phyloP scores from a whole-genome alignment of 768 basidiomycete genomes.

The Agrocybe chaxingu region DNA sequence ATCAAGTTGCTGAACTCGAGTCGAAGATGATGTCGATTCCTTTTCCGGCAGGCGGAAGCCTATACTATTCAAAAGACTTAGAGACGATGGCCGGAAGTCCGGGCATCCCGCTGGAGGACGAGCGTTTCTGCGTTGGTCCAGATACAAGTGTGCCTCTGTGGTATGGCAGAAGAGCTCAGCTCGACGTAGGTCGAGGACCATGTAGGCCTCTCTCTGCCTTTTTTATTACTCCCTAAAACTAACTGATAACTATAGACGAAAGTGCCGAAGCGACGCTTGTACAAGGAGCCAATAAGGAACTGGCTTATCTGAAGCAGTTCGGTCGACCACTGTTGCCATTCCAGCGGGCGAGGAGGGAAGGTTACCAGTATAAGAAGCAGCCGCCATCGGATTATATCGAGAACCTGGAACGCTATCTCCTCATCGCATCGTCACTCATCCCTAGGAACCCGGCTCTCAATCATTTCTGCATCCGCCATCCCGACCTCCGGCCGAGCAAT shows the following conservation, averaged over 20 bases:
- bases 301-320: conserved; percentile 44
- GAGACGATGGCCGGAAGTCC: conserved; percentile 30
- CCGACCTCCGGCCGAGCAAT: conserved; percentile 48
- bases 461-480: conserved; percentile 51
- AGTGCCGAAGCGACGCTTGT: conserved; percentile 39
- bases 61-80: conserved; percentile 46
- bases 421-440: conserved; percentile 44
- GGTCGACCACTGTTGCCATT: conserved; percentile 46
- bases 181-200: conserved; percentile 48
- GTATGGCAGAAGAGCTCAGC: conserved; percentile 47
- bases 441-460: conserved; percentile 33
- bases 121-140: conserved; percentile 44
- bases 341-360: conserved; percentile 36
- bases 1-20: conserved; percentile 46
- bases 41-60: conserved; percentile 50
- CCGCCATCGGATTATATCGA: conserved; percentile 40
- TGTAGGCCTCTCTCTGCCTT: conserved; percentile 37
- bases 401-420: conserved; percentile 47
- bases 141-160: conserved; percentile 41
- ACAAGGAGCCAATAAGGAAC: conserved; percentile 42
- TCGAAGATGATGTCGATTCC: conserved; percentile 41
- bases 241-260: conserved; percentile 36
- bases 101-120: conserved; percentile 36
- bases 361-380: conserved; percentile 43
- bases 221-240: conserved; percentile 25